These are phyloP conservation scores for Cercospora sp. DNA, from an alignment of 2,329 filamentous ascomycete genomes.

Conservation along the genomic window DNA sequence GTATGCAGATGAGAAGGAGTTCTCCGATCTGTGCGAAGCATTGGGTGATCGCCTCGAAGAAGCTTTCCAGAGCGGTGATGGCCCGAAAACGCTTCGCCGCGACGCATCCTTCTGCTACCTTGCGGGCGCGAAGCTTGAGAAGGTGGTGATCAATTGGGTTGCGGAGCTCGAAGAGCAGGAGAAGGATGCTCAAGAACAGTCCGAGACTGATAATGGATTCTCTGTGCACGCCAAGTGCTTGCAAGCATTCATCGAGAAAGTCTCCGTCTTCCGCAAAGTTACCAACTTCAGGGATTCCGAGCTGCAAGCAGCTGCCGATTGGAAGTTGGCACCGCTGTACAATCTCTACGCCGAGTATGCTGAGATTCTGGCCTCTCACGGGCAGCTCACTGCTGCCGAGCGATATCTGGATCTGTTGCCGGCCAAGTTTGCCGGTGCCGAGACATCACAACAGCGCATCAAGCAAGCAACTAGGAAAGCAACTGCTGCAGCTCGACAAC, in stretches of 20 bases:
- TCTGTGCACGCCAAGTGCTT: slow-evolving; percentile 86
- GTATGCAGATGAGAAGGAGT: slow-evolving; percentile 86
- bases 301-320: slow-evolving; percentile 68
- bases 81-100: slow-evolving; percentile 62
- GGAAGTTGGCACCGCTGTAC: slow-evolving; percentile 87
- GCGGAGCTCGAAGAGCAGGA: slow-evolving; percentile 84
- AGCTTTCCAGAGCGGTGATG: slow-evolving; percentile 53
- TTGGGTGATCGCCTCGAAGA: slow-evolving; percentile 89
- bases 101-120: slow-evolving; percentile 97
- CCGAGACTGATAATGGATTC: slow-evolving; percentile 72
- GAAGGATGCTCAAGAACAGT: slow-evolving; percentile 64
- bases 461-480: slow-evolving; percentile 71
- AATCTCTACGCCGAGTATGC: slow-evolving; percentile 97
- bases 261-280: slow-evolving; percentile 92
- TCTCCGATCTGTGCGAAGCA: slow-evolving; percentile 91
- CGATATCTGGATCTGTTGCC: slow-evolving; percentile 90
- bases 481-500: slow-evolving; percentile 37
- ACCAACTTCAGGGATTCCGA: slow-evolving; percentile 87
- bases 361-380: slow-evolving; percentile 88
- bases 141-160: slow-evolving; percentile 94
- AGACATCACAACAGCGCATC: slow-evolving; percentile 81
- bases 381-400: slow-evolving; percentile 81
- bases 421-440: slow-evolving; percentile 77
- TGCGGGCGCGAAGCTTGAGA: slow-evolving; percentile 93
- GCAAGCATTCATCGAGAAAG: slow-evolving; percentile 96